These are phyloP conservation scores for Clitocybe nebularis DNA, from an alignment of 1,284 basidiomycete species.

Conservation along the genomic window DNA sequence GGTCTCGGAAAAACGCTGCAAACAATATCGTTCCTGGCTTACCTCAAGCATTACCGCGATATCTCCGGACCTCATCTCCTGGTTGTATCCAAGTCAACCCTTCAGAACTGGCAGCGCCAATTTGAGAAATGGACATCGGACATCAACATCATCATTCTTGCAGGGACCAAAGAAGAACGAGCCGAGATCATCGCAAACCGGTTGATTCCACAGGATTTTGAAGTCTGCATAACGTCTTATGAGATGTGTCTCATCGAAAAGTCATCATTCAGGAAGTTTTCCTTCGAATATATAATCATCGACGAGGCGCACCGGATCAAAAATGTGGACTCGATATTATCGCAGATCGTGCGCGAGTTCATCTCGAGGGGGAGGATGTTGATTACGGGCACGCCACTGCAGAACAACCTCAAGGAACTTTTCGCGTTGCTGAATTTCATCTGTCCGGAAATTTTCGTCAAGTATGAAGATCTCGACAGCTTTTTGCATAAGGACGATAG, in stretches of 20 bases:
- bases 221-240: constrained; percentile 95
- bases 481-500: constrained; percentile 82
- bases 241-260: constrained; percentile 98
- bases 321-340: constrained; percentile 95
- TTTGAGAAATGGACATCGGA: constrained; percentile 92
- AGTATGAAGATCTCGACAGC: constrained; percentile 70
- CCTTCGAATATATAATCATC: constrained; percentile 98
- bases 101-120: constrained; percentile 97
- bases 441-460: constrained; percentile 79
- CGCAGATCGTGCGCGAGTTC: constrained; percentile 93
- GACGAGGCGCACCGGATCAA: constrained; percentile 99
- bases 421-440: constrained; percentile 97
- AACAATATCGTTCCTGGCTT: constrained; percentile 96
- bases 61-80: constrained; percentile 87
- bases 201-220: constrained; percentile 87
- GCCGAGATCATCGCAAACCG: constrained; percentile 74
- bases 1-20: constrained; percentile 98
- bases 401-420: constrained; percentile 97
- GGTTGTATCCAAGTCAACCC: constrained; percentile 95
- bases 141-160: constrained; percentile 79
- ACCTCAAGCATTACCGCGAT: constrained; percentile 83
- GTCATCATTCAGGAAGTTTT: constrained; percentile 87
- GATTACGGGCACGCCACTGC: constrained; percentile 96
- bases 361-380: constrained; percentile 85
- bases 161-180: constrained; percentile 90